phyloP scores from a whole-genome alignment of 2,329 filamentous ascomycete species.

The Neurospora crassa region DNA sequence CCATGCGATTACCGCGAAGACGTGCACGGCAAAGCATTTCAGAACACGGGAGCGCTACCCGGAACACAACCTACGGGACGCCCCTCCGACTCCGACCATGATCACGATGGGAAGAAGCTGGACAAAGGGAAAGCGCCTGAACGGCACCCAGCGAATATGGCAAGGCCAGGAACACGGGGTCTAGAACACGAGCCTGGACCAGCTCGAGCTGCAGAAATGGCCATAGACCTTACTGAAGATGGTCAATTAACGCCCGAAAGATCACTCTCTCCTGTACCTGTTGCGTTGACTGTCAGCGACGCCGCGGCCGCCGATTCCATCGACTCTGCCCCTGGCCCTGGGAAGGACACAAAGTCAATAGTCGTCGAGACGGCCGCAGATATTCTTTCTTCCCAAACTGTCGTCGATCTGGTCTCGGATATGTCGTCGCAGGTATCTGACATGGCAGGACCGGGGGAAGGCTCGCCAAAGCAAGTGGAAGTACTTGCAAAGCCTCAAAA shows the following conservation, averaged over 20 bases:
- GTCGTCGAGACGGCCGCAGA: neutral
- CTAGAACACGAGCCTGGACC: neutral
- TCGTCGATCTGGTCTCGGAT: neutral
- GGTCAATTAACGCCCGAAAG: neutral
- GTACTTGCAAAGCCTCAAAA: neutral
- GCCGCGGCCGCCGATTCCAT: neutral
- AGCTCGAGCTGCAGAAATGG: neutral
- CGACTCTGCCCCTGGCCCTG: neutral
- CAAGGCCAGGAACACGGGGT: neutral
- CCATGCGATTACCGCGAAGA: slow-evolving; percentile 3
- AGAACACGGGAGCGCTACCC: neutral
- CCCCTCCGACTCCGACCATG: neutral
- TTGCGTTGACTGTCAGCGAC: neutral
- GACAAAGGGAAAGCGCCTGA: neutral
- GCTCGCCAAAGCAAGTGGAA: neutral
- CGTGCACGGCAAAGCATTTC: neutral
- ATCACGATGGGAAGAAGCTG: neutral
- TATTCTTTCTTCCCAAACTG: neutral
- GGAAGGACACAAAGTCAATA: neutral
- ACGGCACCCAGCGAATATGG: neutral
- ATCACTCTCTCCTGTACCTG: neutral
- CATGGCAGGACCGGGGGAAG: neutral
- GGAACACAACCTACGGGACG: neutral
- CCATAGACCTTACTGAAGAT: neutral
- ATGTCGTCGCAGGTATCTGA: neutral